These are phyloP conservation scores for Samsoniella hepiali DNA, from an alignment of 2,329 filamentous ascomycete genomes.

Conservation along the genomic window DNA sequence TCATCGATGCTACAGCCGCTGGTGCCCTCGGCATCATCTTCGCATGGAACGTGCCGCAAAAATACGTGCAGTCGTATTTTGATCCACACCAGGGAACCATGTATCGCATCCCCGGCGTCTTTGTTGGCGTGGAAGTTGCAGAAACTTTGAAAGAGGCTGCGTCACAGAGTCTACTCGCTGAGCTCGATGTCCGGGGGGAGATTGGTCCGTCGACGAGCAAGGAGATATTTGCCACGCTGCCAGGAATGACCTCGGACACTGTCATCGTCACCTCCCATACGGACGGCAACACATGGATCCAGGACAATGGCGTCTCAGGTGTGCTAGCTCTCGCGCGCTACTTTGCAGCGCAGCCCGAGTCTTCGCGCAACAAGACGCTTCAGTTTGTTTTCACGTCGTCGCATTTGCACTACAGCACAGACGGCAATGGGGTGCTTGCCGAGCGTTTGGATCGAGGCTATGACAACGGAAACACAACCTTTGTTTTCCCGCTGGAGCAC, in stretches of 20 bases:
- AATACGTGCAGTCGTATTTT: neutral
- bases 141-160: neutral
- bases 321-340: conserved; percentile 5
- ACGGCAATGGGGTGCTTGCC: neutral
- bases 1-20: neutral
- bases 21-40: conserved; percentile 1
- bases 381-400: conserved; percentile 7
- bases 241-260: neutral
- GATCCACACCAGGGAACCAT: neutral
- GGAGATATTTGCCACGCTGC: conserved; percentile 1
- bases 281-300: conserved; percentile 9
- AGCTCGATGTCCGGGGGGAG: neutral
- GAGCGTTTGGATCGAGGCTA: neutral
- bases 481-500: neutral
- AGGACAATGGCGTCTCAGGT: conserved; percentile 7
- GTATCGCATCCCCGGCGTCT: neutral
- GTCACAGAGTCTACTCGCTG: neutral
- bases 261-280: conserved; percentile 2
- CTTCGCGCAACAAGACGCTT: conserved; percentile 7
- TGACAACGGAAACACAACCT: neutral
- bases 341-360: conserved; percentile 1
- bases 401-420: conserved; percentile 7
- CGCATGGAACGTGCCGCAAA: neutral
- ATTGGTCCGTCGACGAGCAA: neutral
- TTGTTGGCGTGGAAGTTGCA: neutral